Evolutionary conservation across 2,329 filamentous ascomycete genomes (phyloP).

Genomic region (Lasiodiplodia sp.): DNA sequence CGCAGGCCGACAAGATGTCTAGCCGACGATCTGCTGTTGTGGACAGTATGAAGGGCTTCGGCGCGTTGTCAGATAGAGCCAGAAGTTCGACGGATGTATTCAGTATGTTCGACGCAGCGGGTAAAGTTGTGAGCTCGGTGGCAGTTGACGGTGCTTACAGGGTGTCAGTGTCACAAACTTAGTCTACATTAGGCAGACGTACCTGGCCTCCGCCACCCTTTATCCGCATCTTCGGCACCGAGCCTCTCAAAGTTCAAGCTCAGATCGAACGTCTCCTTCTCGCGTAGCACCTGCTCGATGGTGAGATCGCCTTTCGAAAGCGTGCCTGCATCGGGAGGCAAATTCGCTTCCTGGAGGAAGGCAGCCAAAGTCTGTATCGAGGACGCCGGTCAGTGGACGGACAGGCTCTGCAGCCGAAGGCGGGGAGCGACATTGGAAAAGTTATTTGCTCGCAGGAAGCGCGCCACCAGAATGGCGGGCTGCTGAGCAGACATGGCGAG

Average conservation of each 20-base stretch:
- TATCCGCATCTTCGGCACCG: constrained; percentile 52
- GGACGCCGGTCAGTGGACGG: constrained; percentile 19
- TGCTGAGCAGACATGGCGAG: constrained; percentile 38
- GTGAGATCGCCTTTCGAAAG: constrained; percentile 57
- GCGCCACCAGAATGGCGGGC: constrained; percentile 51
- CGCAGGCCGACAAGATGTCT: constrained; percentile 51
- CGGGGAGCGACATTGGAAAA: constrained; percentile 47
- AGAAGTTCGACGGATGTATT: constrained; percentile 55
- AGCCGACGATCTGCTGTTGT: constrained; percentile 53
- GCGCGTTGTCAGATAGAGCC: constrained; percentile 32
- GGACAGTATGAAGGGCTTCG: constrained; percentile 41
- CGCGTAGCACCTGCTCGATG: constrained; percentile 66
- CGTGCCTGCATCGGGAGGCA: constrained; percentile 59
- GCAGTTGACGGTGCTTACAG: constrained; percentile 55
- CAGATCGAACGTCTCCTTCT: constrained; percentile 66
- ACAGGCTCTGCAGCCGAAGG: constrained; percentile 1
- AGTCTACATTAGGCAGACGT: constrained; percentile 31
- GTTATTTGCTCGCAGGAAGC: constrained; percentile 49
- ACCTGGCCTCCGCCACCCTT: constrained; percentile 58
- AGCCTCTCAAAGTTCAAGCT: constrained; percentile 64
- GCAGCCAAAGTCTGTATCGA: constrained; percentile 60
- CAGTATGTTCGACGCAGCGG: constrained; percentile 62
- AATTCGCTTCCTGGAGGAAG: constrained; percentile 65
- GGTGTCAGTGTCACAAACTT: constrained; percentile 19
- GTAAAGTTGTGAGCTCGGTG: constrained; percentile 51